Evolutionary conservation across 1,284 basidiomycete genomes (phyloP).

Genomic region (Marasmius fiardii): DNA sequence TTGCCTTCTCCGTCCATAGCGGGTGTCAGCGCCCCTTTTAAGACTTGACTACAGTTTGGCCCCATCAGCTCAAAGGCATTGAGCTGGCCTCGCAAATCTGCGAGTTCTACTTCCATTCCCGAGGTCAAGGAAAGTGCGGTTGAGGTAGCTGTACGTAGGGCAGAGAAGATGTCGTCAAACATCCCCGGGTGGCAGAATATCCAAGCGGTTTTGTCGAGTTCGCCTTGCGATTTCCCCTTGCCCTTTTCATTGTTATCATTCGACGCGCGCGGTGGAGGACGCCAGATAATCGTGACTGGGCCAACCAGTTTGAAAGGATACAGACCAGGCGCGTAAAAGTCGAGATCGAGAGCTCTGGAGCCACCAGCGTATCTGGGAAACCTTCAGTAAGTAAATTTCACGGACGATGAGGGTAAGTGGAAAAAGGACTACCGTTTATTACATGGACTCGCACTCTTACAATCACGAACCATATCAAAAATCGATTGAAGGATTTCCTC

Average conservation of each 20-base stretch:
- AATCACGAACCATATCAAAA: conserved; percentile 62
- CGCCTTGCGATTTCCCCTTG: conserved; percentile 11
- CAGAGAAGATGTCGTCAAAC: conserved; percentile 51
- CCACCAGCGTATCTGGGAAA: conserved; percentile 52
- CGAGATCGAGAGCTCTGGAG: conserved; percentile 54
- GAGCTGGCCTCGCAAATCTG: conserved; percentile 65
- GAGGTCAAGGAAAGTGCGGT: conserved; percentile 33
- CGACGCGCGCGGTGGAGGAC: conserved; percentile 25
- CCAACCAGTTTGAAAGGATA: conserved; percentile 75
- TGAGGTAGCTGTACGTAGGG: conserved; percentile 51
- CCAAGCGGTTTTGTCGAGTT: conserved; percentile 53
- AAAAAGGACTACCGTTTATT: conserved; percentile 46
- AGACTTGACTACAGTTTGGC: conserved; percentile 74
- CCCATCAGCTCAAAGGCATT: conserved; percentile 88
- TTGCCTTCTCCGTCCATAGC: conserved; percentile 46
- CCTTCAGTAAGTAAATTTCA: too few species aligned
- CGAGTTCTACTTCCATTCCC: conserved; percentile 52
- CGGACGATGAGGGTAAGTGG: too few species aligned
- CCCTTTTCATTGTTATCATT: conserved; percentile 15
- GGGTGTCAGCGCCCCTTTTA: conserved; percentile 69
- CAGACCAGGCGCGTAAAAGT: conserved; percentile 55
- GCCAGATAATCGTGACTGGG: conserved; percentile 77
- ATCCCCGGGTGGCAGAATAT: conserved; percentile 75
- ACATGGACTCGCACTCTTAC: conserved; percentile 51
- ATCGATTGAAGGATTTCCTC: conserved; percentile 49